phyloP scores from a whole-genome alignment of 1,284 basidiomycete species.

The Ustilago bromivora region DNA sequence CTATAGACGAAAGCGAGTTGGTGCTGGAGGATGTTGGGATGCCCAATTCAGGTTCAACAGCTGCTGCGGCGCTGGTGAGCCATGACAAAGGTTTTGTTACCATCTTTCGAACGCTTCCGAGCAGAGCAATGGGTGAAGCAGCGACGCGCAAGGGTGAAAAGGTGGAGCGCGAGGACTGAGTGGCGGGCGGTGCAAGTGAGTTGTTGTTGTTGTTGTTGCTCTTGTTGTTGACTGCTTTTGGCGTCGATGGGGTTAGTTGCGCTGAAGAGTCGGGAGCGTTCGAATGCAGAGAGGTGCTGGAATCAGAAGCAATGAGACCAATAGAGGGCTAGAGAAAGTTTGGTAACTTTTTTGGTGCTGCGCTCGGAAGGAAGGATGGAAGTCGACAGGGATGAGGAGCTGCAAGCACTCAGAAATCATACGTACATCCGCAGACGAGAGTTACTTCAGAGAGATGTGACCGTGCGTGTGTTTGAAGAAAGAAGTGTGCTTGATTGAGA shows the following conservation, averaged over 20 bases:
- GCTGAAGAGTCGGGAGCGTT: slow-evolving; percentile 22
- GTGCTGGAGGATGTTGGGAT: slow-evolving; percentile 51
- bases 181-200: slow-evolving; percentile 30
- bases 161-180: slow-evolving; percentile 26
- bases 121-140: slow-evolving; percentile 47
- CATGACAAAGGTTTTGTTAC: slow-evolving; percentile 54
- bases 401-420: background rate
- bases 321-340: slow-evolving; percentile 54
- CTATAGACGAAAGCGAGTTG: slow-evolving; percentile 45
- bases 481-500: background rate
- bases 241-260: slow-evolving; percentile 22
- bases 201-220: slow-evolving; percentile 25
- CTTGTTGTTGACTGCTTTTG: slow-evolving; percentile 11
- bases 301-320: slow-evolving; percentile 16
- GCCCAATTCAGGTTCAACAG: slow-evolving; percentile 36
- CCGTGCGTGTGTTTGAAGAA: background rate
- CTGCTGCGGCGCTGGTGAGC: slow-evolving; percentile 39
- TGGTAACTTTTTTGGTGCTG: slow-evolving; percentile 63
- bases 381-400: slow-evolving; percentile 1
- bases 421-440: background rate
- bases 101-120: slow-evolving; percentile 54
- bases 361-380: slow-evolving; percentile 54
- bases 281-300: slow-evolving; percentile 22
- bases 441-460: background rate
- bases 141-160: slow-evolving; percentile 47